Percentiles rank a stretch among this genome's conserved stretches.
These are phyloP conservation scores for Beauveria asiatica DNA, from an alignment of 2,329 filamentous ascomycete genomes.

Conservation along the genomic window DNA sequence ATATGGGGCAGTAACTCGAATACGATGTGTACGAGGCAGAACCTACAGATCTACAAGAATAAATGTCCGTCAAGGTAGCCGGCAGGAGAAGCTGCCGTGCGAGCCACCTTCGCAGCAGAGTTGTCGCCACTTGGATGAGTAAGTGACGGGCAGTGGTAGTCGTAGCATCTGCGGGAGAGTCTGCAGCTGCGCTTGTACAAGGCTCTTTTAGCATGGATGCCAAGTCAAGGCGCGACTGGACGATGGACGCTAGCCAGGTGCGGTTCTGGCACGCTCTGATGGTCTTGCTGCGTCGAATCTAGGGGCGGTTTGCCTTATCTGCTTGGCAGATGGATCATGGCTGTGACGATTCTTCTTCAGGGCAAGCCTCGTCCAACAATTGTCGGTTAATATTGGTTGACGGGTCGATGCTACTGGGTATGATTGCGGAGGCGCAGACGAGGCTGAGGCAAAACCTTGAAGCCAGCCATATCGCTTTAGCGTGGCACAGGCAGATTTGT, in stretches of 20 bases:
- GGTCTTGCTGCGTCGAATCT: not conserved
- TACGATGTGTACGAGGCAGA: not conserved
- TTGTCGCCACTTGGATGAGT: not conserved
- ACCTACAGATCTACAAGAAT: not conserved
- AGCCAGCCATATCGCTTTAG: not conserved
- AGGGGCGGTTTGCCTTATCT: not conserved
- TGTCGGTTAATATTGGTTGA: not conserved
- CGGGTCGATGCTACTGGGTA: not conserved
- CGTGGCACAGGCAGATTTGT: not conserved
- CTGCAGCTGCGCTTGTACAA: too few relatives aligned
- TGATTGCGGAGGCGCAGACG: not conserved
- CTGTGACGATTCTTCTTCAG: not conserved
- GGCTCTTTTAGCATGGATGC: not conserved
- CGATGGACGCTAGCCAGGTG: not conserved
- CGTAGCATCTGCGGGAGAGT: too few relatives aligned
- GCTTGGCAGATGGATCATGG: not conserved
- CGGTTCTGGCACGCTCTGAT: not conserved
- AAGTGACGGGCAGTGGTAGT: not conserved
- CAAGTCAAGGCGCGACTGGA: not conserved
- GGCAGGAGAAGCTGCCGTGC: not conserved
- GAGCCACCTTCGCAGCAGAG: not conserved
- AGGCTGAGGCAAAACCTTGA: not conserved
- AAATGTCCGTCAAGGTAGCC: conserved; percentile 11
- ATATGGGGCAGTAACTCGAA: not conserved
- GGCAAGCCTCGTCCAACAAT: not conserved